Conservation (phyloP, 805 yeast species). For the Candida vartiovaarae region DNA sequence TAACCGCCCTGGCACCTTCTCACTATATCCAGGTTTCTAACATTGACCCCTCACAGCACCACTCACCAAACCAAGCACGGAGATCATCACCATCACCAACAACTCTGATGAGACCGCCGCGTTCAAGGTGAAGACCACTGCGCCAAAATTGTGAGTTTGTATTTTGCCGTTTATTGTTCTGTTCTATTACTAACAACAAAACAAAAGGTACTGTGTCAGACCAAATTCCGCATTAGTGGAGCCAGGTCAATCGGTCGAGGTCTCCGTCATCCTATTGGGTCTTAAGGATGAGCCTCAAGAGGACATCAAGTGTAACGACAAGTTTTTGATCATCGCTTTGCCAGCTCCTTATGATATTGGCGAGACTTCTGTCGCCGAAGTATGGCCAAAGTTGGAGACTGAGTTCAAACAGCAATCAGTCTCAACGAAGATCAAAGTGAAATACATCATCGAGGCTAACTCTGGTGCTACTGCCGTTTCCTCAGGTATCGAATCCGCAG, state of each 20-base stretch:
- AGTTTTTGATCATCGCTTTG: constrained; percentile 81
- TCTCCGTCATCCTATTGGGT: constrained; percentile 83
- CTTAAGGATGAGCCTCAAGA: constrained; percentile 65
- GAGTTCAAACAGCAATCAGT: constrained; percentile 46
- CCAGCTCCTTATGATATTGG: constrained; percentile 60
- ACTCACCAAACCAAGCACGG: constrained; percentile 64
- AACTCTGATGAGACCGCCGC: constrained; percentile 60
- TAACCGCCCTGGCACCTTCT: background rate
- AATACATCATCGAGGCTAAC: constrained; percentile 30
- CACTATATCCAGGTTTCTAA: constrained; percentile 1
- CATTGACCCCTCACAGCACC: constrained; percentile 44
- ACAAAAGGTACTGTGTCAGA: constrained; percentile 66
- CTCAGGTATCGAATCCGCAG: constrained; percentile 12
- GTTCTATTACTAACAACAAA: constrained; percentile 10
- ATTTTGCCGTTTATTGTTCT: constrained; percentile 1
- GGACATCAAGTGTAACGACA: constrained; percentile 80
- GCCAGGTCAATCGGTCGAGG: constrained; percentile 67
- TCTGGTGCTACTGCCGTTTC: constrained; percentile 8
- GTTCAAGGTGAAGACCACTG: constrained; percentile 96
- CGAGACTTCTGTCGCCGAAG: constrained; percentile 53
- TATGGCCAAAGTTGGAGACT: constrained; percentile 70
- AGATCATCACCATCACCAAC: constrained; percentile 43
- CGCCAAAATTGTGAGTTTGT: constrained; percentile 64
- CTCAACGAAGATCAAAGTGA: constrained; percentile 63
- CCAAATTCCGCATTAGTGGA: constrained; percentile 82